Conservation (phyloP, 164 flowering plant genomes). For the Cinnamomum chago region DNA sequence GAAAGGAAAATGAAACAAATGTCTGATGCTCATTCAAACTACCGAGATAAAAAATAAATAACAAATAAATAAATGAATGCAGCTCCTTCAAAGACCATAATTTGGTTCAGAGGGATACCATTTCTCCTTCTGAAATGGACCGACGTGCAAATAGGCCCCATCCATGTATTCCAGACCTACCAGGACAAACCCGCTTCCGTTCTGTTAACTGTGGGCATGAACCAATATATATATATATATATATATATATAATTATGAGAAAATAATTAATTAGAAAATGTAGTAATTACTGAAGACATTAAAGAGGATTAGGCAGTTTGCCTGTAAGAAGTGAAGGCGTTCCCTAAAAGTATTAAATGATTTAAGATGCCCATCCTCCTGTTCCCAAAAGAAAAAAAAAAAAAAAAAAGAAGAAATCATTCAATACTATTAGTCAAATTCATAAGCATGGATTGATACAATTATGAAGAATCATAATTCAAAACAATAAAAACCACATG, state of each 20-base stretch:
- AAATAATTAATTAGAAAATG: background rate
- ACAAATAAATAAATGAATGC: no score
- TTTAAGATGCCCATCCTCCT: constrained; percentile 58
- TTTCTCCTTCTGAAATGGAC: constrained; percentile 91
- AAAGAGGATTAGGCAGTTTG: constrained; percentile 11
- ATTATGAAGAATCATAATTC: background rate
- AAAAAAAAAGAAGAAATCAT: constrained; percentile 1
- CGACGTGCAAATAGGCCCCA: constrained; percentile 97
- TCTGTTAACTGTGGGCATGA: constrained; percentile 63
- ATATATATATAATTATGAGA: constrained; percentile 6
- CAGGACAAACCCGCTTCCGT: constrained; percentile 78
- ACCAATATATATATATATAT: constrained; percentile 6
- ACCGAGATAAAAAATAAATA: background rate
- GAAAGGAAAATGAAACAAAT: background rate
- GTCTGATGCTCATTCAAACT: background rate
- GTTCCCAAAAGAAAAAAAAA: constrained; percentile 5
- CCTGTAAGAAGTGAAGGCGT: constrained; percentile 82
- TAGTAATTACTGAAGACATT: background rate
- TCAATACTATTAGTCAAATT: background rate
- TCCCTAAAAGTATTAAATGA: constrained; percentile 75
- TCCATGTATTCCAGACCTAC: constrained; percentile 95
- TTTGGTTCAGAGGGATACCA: constrained; percentile 41
- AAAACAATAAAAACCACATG: background rate
- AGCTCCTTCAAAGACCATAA: background rate
- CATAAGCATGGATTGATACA: background rate